These are phyloP conservation scores for Moelleriella libera DNA, from an alignment of 2,329 filamentous ascomycete genomes.

Conservation along the genomic window DNA sequence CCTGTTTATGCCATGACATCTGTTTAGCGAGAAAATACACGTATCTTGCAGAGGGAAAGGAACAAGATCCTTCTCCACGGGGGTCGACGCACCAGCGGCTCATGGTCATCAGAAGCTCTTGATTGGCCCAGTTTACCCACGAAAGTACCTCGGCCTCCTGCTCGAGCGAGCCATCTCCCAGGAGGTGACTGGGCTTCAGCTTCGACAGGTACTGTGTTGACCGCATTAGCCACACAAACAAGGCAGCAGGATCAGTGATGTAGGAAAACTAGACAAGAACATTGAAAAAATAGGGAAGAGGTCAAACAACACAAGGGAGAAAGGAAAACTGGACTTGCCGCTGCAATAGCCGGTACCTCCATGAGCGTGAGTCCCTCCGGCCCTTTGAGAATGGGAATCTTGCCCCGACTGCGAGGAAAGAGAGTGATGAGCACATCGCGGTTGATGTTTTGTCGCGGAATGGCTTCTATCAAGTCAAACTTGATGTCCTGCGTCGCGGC, in stretches of 20 bases:
- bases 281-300: no score
- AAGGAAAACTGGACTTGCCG: background rate
- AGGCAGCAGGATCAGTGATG: no score
- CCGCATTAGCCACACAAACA: background rate
- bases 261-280: no score
- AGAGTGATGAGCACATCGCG: background rate
- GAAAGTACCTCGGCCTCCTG: slow-evolving; percentile 1
- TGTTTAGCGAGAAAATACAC: no score
- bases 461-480: background rate
- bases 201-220: background rate
- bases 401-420: slow-evolving; percentile 1
- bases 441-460: background rate
- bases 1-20: background rate
- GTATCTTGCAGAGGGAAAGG: background rate
- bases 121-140: slow-evolving; percentile 1
- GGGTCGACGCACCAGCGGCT: background rate
- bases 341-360: background rate
- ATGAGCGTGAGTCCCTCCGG: background rate
- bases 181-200: background rate
- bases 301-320: no score
- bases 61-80: no score
- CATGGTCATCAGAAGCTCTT: background rate
- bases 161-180: slow-evolving; percentile 1
- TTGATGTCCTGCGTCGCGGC: background rate
- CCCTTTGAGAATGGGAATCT: slow-evolving; percentile 1